phyloP scores from a whole-genome alignment of 2,329 filamentous ascomycete species.

The Gaeumannomyces tritici region DNA sequence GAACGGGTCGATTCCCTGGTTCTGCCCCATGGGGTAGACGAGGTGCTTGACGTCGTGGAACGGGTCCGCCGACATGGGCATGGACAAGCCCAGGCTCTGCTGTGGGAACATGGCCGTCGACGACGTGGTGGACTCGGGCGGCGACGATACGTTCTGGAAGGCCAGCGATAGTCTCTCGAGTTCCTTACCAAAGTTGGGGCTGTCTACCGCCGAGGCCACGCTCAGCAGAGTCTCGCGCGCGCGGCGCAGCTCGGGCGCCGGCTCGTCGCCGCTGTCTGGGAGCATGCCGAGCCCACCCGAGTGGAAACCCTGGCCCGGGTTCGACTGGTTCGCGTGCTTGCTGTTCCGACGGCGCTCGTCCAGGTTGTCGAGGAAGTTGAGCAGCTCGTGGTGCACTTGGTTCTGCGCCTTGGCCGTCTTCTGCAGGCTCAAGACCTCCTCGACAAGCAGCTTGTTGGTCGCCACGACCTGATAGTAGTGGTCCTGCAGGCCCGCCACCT shows the following conservation, averaged over 20 bases:
- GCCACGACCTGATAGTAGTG: conserved; percentile 69
- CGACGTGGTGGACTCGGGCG: conserved; percentile 40
- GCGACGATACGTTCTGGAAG: conserved; percentile 32
- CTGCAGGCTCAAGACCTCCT: conserved; percentile 51
- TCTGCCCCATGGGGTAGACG: conserved; percentile 86
- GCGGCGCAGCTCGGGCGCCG: conserved; percentile 41
- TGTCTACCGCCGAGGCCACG: conserved; percentile 28
- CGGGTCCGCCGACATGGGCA: conserved; percentile 39
- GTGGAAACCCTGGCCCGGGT: conserved; percentile 28
- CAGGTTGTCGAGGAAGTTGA: conserved; percentile 42
- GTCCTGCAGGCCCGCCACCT: conserved; percentile 80
- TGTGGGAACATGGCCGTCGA: conserved; percentile 47
- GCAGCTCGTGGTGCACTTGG: conserved; percentile 47
- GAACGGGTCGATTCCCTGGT: conserved; percentile 88
- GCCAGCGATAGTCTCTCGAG: conserved; percentile 45
- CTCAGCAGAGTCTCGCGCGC: conserved; percentile 47
- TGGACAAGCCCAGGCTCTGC: conserved; percentile 18
- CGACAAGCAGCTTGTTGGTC: conserved; percentile 51
- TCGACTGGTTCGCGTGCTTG: conserved; percentile 26
- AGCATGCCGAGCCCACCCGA: conserved; percentile 28
- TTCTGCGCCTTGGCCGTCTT: conserved; percentile 50
- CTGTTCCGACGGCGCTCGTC: conserved; percentile 33
- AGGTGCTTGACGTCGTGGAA: conserved; percentile 52
- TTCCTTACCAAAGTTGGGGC: conserved; percentile 42
- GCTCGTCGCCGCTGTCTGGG: conserved; percentile 36